phyloP scores from a whole-genome alignment of 2,329 filamentous ascomycete species.

The Fusarium sp. region DNA sequence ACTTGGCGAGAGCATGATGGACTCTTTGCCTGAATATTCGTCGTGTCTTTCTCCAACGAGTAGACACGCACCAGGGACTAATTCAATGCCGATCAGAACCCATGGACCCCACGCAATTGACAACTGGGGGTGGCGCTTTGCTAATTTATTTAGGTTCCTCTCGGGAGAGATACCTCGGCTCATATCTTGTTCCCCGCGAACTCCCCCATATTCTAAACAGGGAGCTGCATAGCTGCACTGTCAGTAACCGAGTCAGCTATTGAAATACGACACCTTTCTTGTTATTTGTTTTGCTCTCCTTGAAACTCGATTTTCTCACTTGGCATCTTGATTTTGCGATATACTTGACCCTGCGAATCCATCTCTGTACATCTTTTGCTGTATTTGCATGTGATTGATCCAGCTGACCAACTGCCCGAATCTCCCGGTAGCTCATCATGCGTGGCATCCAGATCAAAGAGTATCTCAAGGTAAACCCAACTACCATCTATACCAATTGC shows the following conservation, averaged over 20 bases:
- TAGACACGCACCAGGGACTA: neutral
- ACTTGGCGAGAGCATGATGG: no score
- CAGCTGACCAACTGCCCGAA: neutral
- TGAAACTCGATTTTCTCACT: neutral
- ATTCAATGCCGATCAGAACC: neutral
- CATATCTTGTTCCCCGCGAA: conserved; percentile 41
- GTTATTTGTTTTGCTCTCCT: neutral
- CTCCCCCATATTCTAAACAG: conserved; percentile 27
- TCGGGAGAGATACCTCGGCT: conserved; percentile 49
- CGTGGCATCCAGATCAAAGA: conserved; percentile 81
- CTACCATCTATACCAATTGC: neutral
- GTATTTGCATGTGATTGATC: neutral
- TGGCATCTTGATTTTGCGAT: neutral
- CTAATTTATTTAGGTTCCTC: neutral
- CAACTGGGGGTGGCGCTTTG: conserved; percentile 21
- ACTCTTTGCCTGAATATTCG: no score
- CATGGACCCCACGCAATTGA: neutral
- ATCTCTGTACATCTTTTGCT: neutral
- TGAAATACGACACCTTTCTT: conserved; percentile 5
- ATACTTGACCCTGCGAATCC: no score
- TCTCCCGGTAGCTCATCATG: conserved; percentile 67
- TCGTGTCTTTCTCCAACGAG: no score
- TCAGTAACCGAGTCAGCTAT: conserved; percentile 34
- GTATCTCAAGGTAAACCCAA: conserved; percentile 77
- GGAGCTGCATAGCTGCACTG: neutral